phyloP scores from a whole-genome alignment of 2,329 filamentous ascomycete species.

The Xylaria sp. region DNA sequence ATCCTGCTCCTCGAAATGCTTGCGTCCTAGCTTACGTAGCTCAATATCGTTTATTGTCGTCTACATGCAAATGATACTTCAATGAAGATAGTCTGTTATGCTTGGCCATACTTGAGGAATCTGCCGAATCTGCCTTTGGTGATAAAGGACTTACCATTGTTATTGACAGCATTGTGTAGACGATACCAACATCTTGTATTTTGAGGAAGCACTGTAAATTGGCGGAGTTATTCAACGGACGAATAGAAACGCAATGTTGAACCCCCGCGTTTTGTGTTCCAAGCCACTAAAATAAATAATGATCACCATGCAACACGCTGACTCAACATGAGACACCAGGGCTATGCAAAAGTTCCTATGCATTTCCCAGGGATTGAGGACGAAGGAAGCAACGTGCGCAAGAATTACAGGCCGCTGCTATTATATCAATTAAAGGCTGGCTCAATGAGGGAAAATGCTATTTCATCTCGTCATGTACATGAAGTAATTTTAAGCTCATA shows the following conservation, averaged over 20 bases:
- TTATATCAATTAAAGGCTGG: background rate
- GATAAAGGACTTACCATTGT: background rate
- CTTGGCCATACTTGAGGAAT: background rate
- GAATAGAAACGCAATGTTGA: conserved; percentile 30
- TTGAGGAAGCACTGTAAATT: background rate
- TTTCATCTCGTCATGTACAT: background rate
- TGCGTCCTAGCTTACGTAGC: background rate
- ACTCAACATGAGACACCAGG: conserved; percentile 5
- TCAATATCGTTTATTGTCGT: background rate
- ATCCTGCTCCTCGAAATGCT: conserved; percentile 11
- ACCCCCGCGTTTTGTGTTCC: conserved; percentile 33
- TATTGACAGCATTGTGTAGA: background rate
- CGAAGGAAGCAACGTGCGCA: background rate
- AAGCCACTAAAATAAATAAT: conserved; percentile 23
- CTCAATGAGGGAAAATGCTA: background rate
- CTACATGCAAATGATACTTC: background rate
- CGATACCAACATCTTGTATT: background rate
- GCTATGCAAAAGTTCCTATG: conserved; percentile 10
- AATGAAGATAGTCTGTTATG: background rate
- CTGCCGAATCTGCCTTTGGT: background rate
- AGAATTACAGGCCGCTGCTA: background rate
- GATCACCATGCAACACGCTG: conserved; percentile 14
- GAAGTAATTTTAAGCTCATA: background rate
- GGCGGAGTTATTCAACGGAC: conserved; percentile 1
- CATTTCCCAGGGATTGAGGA: background rate